Evolutionary conservation across 2,329 filamentous ascomycete genomes (phyloP), one percentile per base, ranked within the genome.

Genomic region (Ophiosphaerella korrae): DNA sequence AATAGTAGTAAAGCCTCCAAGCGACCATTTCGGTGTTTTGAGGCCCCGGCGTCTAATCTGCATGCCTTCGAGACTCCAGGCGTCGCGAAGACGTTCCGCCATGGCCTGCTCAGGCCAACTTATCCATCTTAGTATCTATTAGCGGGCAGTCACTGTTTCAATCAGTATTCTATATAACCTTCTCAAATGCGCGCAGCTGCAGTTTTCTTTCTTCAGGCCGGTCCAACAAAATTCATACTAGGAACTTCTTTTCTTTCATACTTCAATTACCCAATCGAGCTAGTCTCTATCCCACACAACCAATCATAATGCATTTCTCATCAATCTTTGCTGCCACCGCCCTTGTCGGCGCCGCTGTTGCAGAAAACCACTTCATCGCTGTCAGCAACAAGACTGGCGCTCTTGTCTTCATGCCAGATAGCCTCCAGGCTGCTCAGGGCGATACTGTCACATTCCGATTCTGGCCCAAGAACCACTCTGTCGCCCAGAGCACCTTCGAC

Each of bases 241-340:
- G 52, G 69, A 66, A 57, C 26, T 55, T 64, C 56, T 52, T 52
- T 59, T 64, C 52, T 50, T 60, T 53, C 42, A 32, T 39, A 45
- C 44, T 45, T 44, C 57, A 52, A 46, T 45, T 47, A 60, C 58
- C 58, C 32, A 62, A 62, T 61, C 65, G 64, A 71, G 67, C 71
- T 68, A 71, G 66, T 57, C 60, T 67, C 70, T 65, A 57, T 53
- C 44, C 29, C 35, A 34, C 37, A 42, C 55, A 55, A 57, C 62
- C 58, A 67, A 67, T 66, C 69, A 74, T 57, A 64, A 74, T 74
- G 72, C 71, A 59, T 66, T 74, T 74, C 70, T 67, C 70, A 44
- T 64, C 66, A 53, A 45, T 71, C 57, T 57, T 72, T 53, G 56
- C 68, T 54, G 62, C 68, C 49, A 56, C 66, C 44, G 66, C 68